Evolutionary conservation across 202 grass and related monocot species (phyloP), one percentile per base, ranked within the genome.

Genomic region (Carex sylvatica): DNA sequence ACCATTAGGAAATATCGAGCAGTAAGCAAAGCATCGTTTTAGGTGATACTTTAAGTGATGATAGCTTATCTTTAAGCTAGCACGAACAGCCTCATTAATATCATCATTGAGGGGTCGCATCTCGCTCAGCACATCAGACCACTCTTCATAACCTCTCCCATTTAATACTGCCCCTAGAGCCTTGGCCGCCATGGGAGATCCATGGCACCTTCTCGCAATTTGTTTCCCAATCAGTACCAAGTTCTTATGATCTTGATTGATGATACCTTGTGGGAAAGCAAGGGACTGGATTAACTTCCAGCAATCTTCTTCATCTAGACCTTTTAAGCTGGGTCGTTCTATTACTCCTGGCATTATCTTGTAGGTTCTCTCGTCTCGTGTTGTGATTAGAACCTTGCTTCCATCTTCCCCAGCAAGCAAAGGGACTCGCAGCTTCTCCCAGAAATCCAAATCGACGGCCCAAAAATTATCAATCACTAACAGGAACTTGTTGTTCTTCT

Each of bases 11-110:
- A 87, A 71, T 79, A 87, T 68, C 24, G 87, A 92, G 68, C 78
- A 92, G 67, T 84, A 89, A 68, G 90, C 84, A 84, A 89, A 80
- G 15, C 77, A 89, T 66, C 83, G 84, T 77, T 92, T 92, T 10
- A 89, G 82, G 74, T 87, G 70, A 65, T 87, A 92, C 12, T 82
- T 74, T 76, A 89, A 78, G 72, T 87, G 82, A 52, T 90, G 85
- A 33, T 92, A 92, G 49, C 85, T 88, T 81, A 90, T 81, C 54
- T 86, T 83, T 49, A 92, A 81, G 65, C 87, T 89, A 7, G 66
- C 31, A 68, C 3, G 46, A 68, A 68, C 31, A 6, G 0, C 52
- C 1, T 19, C 82, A 16, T 83, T 87, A 6, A 44, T 6, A 28
- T 79, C 84, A 40, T 83, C 82, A 64, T 81, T 71, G 74, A 88